Evolutionary conservation across 129 eudicot genomes (phyloP).

Genomic region (Solidago caesia): DNA sequence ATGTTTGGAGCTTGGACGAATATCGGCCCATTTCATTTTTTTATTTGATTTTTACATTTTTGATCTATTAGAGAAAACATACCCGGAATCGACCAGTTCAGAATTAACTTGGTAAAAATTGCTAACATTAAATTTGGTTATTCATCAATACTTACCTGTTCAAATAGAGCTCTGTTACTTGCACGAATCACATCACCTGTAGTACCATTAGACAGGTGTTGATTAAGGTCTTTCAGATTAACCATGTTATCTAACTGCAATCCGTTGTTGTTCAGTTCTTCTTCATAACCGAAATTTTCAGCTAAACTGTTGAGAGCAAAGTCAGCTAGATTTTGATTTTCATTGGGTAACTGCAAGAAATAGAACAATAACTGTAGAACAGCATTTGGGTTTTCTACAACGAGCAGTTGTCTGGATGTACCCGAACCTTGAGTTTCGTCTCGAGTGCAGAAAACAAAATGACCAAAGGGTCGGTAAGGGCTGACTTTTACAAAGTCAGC

Average conservation of each 20-base stretch:
- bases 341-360: conserved; percentile 47
- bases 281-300: conserved; percentile 19
- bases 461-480: conserved; percentile 80
- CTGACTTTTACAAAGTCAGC: conserved; percentile 50
- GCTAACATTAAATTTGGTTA: neutral
- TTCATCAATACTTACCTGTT: conserved; percentile 26
- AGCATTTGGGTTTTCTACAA: conserved; percentile 61
- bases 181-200: neutral
- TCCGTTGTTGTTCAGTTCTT: conserved; percentile 23
- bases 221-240: conserved; percentile 11
- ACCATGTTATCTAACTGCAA: conserved; percentile 13
- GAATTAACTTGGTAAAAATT: neutral
- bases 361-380: conserved; percentile 61
- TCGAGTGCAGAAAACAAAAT: conserved; percentile 52
- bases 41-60: neutral
- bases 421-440: conserved; percentile 18
- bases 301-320: conserved; percentile 18
- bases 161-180: conserved; percentile 18
- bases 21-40: neutral
- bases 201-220: neutral
- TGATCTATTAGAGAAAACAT: neutral
- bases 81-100: neutral
- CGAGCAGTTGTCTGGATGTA: conserved; percentile 19
- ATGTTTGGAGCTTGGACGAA: neutral
- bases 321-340: conserved; percentile 12